Percentiles rank a stretch among this genome's conserved stretches.
Evolutionary conservation across 257 asterid species (phyloP).

Genomic region (Petrea volubilis): DNA sequence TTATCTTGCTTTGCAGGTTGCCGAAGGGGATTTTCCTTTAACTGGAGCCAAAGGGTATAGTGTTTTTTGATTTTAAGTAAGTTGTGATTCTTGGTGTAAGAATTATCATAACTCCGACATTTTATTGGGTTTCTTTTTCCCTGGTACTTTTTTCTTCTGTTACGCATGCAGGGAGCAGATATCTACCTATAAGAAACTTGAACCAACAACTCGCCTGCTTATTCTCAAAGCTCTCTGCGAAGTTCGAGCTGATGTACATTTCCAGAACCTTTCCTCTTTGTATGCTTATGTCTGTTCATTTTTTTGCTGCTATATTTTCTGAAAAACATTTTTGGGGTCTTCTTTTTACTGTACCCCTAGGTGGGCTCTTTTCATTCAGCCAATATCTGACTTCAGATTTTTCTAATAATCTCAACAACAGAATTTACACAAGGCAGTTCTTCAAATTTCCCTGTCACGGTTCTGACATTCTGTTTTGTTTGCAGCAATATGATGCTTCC

Average conservation of each 20-base stretch:
- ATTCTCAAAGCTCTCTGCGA: slow-evolving; percentile 93
- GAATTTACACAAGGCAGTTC: slow-evolving; percentile 7
- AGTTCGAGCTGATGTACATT: slow-evolving; percentile 79
- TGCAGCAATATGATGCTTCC: slow-evolving; percentile 72
- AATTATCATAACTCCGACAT: not conserved
- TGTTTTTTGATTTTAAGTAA: slow-evolving; percentile 15
- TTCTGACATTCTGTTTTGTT: slow-evolving; percentile 19
- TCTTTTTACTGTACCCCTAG: not conserved
- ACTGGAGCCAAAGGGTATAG: slow-evolving; percentile 71
- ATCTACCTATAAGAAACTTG: slow-evolving; percentile 66
- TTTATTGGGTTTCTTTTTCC: not conserved
- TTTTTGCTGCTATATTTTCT: slow-evolving; percentile 1
- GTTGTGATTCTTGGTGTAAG: slow-evolving; percentile 17
- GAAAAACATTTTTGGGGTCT: not conserved
- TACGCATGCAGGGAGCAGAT: slow-evolving; percentile 65
- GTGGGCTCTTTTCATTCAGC: not conserved
- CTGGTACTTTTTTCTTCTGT: slow-evolving; percentile 8
- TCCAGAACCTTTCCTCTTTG: slow-evolving; percentile 16
- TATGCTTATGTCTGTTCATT: slow-evolving; percentile 14
- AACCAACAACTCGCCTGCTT: slow-evolving; percentile 64
- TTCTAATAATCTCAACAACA: slow-evolving; percentile 5
- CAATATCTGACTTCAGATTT: not conserved
- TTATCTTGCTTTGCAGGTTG: slow-evolving; percentile 60
- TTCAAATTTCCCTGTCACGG: not conserved
- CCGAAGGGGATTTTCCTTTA: slow-evolving; percentile 77